Conservation (phyloP, 768 basidiomycete species). For the Amanita pseudoporphyria region DNA sequence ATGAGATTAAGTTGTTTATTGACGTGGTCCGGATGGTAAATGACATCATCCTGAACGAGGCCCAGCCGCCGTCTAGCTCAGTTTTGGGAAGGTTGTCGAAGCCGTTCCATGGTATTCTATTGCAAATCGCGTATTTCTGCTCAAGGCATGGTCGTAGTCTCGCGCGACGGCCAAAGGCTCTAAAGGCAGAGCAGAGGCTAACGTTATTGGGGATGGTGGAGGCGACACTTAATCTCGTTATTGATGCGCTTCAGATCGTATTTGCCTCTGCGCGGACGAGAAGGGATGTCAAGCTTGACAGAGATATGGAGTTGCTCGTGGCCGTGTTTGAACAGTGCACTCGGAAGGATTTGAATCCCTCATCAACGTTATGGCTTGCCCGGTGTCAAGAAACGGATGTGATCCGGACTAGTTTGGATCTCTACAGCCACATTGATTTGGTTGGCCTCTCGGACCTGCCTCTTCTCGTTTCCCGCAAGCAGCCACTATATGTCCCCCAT, state of each 20-base stretch:
- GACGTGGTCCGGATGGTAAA: conserved; percentile 52
- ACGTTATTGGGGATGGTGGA: conserved; percentile 52
- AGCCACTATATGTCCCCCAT: conserved; percentile 66
- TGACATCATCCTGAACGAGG: conserved; percentile 59
- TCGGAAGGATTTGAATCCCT: conserved; percentile 53
- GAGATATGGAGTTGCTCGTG: conserved; percentile 73
- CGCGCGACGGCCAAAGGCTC: conserved; percentile 33
- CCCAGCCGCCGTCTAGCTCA: conserved; percentile 65
- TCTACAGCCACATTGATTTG: conserved; percentile 60
- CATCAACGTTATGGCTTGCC: conserved; percentile 70
- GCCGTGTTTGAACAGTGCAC: conserved; percentile 80
- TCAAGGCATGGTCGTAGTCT: conserved; percentile 51
- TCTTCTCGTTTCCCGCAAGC: conserved; percentile 49
- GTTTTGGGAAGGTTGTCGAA: conserved; percentile 54
- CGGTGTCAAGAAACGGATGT: conserved; percentile 75
- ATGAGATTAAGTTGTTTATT: conserved; percentile 50
- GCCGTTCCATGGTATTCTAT: conserved; percentile 70
- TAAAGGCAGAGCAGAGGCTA: conserved; percentile 55
- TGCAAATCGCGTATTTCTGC: conserved; percentile 78
- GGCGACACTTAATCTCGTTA: conserved; percentile 49
- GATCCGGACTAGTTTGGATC: conserved; percentile 63
- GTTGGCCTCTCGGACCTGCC: conserved; percentile 60
- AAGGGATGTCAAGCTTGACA: conserved; percentile 56
- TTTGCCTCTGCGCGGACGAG: conserved; percentile 55
- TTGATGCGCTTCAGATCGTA: conserved; percentile 56